Evolutionary conservation across 2,329 filamentous ascomycete genomes (phyloP).

Genomic region (Alternaria tenuissima): DNA sequence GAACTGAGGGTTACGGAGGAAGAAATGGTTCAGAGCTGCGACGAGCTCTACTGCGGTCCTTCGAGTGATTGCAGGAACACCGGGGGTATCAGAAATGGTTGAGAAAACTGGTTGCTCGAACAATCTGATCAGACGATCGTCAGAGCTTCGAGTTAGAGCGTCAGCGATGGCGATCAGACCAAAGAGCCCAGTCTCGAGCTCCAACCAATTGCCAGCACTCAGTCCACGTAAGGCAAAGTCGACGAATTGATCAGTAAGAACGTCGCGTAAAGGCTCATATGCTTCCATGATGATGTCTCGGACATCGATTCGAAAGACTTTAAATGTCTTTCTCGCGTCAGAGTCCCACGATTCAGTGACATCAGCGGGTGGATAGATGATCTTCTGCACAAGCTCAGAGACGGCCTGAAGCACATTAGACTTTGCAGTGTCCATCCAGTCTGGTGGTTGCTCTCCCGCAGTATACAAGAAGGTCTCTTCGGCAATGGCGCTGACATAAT

Average conservation of each 20-base stretch:
- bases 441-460: conserved; percentile 43
- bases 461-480: conserved; percentile 56
- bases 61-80: conserved; percentile 68
- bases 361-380: conserved; percentile 69
- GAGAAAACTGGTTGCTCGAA: conserved; percentile 69
- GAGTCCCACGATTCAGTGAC: conserved; percentile 73
- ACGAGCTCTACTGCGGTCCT: conserved; percentile 75
- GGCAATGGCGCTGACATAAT: conserved; percentile 74
- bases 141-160: conserved; percentile 66
- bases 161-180: conserved; percentile 74
- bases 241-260: conserved; percentile 58
- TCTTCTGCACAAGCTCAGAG: conserved; percentile 72
- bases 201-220: conserved; percentile 55
- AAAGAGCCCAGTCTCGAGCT: conserved; percentile 63
- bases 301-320: conserved; percentile 79
- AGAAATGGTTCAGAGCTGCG: conserved; percentile 78
- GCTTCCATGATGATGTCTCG: conserved; percentile 77
- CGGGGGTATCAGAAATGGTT: conserved; percentile 54
- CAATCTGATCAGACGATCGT: conserved; percentile 66
- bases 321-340: conserved; percentile 71
- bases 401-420: conserved; percentile 69
- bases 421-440: conserved; percentile 68
- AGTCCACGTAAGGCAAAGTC: conserved; percentile 54
- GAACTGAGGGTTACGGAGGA: conserved; percentile 72
- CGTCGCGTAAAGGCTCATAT: conserved; percentile 63